Base-by-base conservation (phyloP, 306 rosid genomes). In the Gastrolobium bilobum region DNA sequence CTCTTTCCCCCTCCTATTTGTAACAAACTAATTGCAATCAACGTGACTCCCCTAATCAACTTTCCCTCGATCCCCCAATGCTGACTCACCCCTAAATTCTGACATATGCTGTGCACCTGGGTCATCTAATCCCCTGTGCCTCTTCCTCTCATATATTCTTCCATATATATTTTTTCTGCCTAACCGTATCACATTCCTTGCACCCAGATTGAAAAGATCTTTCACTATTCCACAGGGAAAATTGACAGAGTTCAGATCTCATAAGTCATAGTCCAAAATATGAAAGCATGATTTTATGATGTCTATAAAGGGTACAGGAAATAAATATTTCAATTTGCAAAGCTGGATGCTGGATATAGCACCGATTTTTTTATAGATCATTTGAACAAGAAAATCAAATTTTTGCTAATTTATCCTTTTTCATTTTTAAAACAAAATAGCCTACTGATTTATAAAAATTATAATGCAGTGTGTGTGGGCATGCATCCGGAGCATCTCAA, bases 301-400 rank as follows among this genome's bases (percentile, higher is more conserved):
- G 50, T 15, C 50, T 7, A 38, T 10, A 54, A 70, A 15, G 62
- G 47, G 47, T 52, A 20, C 47, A 71, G 20, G 70, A 59, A 60
- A 60, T 14, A 60, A 74, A 60, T 58, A 74, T 58, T 34, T 46
- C 13, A 37, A 75, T 35, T 39, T 7, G 43, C 52, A 63, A 63
- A 37, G 43, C 42, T 20, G 44, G 30, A 47, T 9, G 59, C n/a
- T n/a, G 15, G 9, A 15, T 26, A 75, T n/a, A 20, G 40, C 62
- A 73, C 10, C 44, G 8, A 46, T 29, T 71, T 26, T 29, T 73
- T 6, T 10, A 20, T 11, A 35, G 34, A 44, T 64, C 35, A 43
- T 42, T 35, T 6, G 52, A 31, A 61, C 4, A 54, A 13, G 15
- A n/a, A 64, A 54, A 33, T 56, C 4, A 46, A 65, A 5, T 56